A percentile compares a stretch with the other conserved stretches of the same genome.
Conservation (phyloP, 1,139 yeast species). For the Kodamaea derodonti region DNA sequence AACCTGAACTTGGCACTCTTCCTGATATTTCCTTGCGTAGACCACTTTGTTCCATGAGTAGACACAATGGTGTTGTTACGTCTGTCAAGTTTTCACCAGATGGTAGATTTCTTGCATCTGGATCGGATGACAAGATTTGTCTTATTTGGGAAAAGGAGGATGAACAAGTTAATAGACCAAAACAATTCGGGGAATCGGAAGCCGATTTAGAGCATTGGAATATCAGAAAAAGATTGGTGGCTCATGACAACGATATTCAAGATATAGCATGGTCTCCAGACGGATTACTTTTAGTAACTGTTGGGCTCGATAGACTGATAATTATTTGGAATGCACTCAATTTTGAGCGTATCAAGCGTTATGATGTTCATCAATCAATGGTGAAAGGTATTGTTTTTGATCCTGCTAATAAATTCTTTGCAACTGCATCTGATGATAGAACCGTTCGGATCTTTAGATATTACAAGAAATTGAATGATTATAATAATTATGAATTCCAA, state of each 20-base stretch:
- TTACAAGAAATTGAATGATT: conserved; percentile 60
- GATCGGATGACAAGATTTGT: conserved; percentile 90
- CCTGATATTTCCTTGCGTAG: conserved; percentile 40
- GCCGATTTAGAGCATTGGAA: conserved; percentile 88
- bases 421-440: conserved; percentile 94
- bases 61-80: conserved; percentile 93
- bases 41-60: conserved; percentile 75
- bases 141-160: conserved; percentile 93
- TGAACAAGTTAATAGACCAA: conserved; percentile 40
- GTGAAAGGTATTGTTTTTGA: conserved; percentile 97
- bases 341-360: conserved; percentile 82
- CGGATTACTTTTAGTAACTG: conserved; percentile 82
- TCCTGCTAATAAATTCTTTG: conserved; percentile 96
- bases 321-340: conserved; percentile 93
- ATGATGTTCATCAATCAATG: conserved; percentile 91
- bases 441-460: conserved; percentile 84
- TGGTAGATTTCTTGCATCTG: conserved; percentile 86
- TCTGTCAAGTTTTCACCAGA: conserved; percentile 89
- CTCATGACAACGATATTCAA: conserved; percentile 95
- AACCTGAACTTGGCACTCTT: conserved; percentile 10
- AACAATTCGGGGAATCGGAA: conserved; percentile 48
- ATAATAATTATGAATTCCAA: conserved; percentile 71
- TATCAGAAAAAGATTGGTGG: conserved; percentile 83
- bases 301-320: conserved; percentile 87
- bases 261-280: conserved; percentile 99